A percentile compares a stretch with the other conserved stretches of the same genome.
These are phyloP conservation scores for Serendipita vermifera DNA, from an alignment of 768 basidiomycete genomes.

Conservation along the genomic window DNA sequence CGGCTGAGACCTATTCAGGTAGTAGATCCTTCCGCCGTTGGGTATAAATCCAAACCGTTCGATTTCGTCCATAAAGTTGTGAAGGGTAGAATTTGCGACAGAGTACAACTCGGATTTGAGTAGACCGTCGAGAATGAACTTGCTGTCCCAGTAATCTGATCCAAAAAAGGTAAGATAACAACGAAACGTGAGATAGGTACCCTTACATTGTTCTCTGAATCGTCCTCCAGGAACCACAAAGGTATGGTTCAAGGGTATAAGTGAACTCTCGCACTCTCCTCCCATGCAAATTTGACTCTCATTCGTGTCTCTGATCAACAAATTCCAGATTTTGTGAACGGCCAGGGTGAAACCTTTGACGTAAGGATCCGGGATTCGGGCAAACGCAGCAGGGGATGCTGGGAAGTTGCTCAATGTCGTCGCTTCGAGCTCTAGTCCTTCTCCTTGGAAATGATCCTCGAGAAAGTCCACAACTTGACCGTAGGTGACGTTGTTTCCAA, in stretches of 20 bases:
- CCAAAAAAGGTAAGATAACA: not conserved
- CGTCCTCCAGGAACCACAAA: conserved; percentile 83
- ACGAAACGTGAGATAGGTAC: conserved; percentile 13
- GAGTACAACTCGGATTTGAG: conserved; percentile 62
- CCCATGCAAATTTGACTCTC: conserved; percentile 47
- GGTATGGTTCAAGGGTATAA: conserved; percentile 84
- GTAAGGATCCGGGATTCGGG: conserved; percentile 54
- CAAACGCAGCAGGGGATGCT: conserved; percentile 49
- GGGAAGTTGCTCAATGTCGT: conserved; percentile 50
- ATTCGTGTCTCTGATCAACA: conserved; percentile 67
- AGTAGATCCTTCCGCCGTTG: conserved; percentile 88
- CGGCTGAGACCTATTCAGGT: conserved; percentile 85
- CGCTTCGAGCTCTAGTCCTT: conserved; percentile 70
- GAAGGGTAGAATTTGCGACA: conserved; percentile 61
- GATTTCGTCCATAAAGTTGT: conserved; percentile 94
- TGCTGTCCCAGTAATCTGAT: conserved; percentile 53
- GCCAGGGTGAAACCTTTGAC: conserved; percentile 57
- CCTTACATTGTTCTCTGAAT: conserved; percentile 73
- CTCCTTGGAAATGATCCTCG: conserved; percentile 62
- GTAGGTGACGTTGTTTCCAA: conserved; percentile 40
- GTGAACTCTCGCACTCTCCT: conserved; percentile 58
- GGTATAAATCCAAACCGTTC: conserved; percentile 80
- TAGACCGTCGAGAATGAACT: conserved; percentile 83
- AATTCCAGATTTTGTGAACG: conserved; percentile 80
- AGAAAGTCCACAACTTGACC: conserved; percentile 56